These are phyloP conservation scores for Neurospora sp. DNA, from an alignment of 495 filamentous ascomycete genomes.

Conservation along the genomic window DNA sequence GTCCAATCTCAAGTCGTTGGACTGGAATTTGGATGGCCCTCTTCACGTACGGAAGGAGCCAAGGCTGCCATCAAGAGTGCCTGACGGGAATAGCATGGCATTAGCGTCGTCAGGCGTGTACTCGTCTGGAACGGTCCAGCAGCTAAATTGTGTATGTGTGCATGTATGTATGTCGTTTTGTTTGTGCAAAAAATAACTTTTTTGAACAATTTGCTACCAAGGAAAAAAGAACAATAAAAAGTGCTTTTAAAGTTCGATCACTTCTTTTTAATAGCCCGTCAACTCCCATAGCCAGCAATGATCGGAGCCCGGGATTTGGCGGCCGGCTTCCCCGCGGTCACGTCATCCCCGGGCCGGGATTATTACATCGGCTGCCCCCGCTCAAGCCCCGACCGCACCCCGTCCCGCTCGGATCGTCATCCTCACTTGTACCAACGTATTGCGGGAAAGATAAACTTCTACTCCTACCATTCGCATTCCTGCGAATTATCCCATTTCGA, in stretches of 20 bases:
- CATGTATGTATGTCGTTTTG: background rate
- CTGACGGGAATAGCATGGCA: background rate
- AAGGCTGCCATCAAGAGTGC: background rate
- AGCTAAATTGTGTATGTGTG: background rate
- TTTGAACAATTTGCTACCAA: background rate
- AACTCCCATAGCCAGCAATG: background rate
- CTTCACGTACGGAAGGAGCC: background rate
- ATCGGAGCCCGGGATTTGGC: background rate
- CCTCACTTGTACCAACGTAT: background rate
- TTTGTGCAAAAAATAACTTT: background rate
- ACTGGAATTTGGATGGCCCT: background rate
- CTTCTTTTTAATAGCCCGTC: background rate
- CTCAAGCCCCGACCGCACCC: background rate
- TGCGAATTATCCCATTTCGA: background rate
- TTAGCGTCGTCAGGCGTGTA: background rate
- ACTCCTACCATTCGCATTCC: background rate
- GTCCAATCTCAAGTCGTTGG: background rate
- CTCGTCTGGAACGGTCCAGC: background rate
- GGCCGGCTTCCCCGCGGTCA: background rate
- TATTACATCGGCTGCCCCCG: background rate
- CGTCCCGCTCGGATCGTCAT: background rate
- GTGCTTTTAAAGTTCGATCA: background rate
- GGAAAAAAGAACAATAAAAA: background rate
- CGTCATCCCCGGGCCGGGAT: background rate
- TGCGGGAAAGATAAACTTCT: background rate